A percentile compares a stretch with the other conserved stretches of the same genome.
Conservation (phyloP, 495 filamentous ascomycete genomes). For the Glarea lozoyensis region DNA sequence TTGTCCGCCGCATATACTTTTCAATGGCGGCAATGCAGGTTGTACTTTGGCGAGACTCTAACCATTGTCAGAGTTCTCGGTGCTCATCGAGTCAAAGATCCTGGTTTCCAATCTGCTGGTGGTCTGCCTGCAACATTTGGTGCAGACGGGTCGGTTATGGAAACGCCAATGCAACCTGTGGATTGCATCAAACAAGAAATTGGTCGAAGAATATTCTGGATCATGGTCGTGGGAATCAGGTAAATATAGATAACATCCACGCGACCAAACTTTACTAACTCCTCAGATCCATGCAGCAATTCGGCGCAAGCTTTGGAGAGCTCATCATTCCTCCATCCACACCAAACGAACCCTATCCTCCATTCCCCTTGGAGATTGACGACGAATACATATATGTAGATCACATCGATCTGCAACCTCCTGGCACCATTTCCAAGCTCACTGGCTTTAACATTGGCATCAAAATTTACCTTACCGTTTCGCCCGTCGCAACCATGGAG, state of each 20-base stretch:
- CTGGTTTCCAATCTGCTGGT: not conserved
- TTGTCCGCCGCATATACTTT: slow-evolving; percentile 62
- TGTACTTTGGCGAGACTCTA: slow-evolving; percentile 67
- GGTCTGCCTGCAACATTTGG: slow-evolving; percentile 5
- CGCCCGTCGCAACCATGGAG: slow-evolving; percentile 57
- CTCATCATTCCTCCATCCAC: slow-evolving; percentile 63
- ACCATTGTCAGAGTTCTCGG: slow-evolving; percentile 61
- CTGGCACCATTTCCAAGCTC: slow-evolving; percentile 50
- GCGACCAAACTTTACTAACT: not conserved
- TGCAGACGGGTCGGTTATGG: not conserved
- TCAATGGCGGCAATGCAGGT: slow-evolving; percentile 53
- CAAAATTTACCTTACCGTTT: slow-evolving; percentile 63
- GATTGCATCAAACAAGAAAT: slow-evolving; percentile 73
- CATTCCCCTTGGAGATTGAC: slow-evolving; percentile 70
- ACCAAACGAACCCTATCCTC: slow-evolving; percentile 64
- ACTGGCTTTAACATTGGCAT: slow-evolving; percentile 73
- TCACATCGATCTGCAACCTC: slow-evolving; percentile 54
- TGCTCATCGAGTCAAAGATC: slow-evolving; percentile 36
- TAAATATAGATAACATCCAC: slow-evolving; percentile 28
- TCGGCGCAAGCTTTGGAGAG: slow-evolving; percentile 56
- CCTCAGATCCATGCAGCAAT: slow-evolving; percentile 53
- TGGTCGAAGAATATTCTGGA: slow-evolving; percentile 71
- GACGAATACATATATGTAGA: slow-evolving; percentile 63
- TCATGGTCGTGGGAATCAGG: slow-evolving; percentile 49
- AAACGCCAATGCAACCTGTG: slow-evolving; percentile 16